These are phyloP conservation scores for Phytophthora crassamura DNA, from an alignment of 352 stramenopile species.

Conservation along the genomic window DNA sequence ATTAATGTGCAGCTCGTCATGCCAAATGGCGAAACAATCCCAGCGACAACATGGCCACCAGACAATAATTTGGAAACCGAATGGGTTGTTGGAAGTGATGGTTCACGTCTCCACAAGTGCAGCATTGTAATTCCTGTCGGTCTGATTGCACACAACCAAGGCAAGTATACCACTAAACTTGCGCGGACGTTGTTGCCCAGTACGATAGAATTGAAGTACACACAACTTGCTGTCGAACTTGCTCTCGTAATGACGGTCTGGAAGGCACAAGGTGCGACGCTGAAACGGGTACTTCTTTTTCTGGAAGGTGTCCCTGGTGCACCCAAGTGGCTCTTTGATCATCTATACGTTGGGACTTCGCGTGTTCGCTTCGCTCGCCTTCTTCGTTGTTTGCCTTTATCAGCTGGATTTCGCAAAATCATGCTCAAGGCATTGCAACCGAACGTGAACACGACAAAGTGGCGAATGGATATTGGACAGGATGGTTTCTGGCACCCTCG, in stretches of 20 bases:
- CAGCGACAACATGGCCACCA: not conserved
- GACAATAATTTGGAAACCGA: not conserved
- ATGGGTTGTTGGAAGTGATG: too few species aligned
- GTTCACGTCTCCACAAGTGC: too few species aligned
- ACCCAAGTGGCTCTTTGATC: not conserved
- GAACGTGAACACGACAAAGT: not conserved
- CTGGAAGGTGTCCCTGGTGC: too few species aligned
- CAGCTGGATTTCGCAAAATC: not conserved
- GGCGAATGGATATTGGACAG: not conserved
- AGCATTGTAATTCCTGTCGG: constrained; percentile 3
- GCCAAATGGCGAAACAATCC: not conserved
- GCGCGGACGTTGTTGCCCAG: not conserved
- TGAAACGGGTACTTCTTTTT: too few species aligned
- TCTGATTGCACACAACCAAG: not conserved
- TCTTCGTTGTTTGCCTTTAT: not conserved
- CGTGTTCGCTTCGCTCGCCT: not conserved
- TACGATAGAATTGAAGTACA: not conserved
- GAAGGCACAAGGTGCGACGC: too few species aligned
- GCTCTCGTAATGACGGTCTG: too few species aligned
- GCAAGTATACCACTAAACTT: not conserved
- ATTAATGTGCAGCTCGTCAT: not conserved
- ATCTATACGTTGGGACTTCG: not conserved
- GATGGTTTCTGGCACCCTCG: not conserved
- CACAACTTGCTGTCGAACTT: constrained; percentile 4
- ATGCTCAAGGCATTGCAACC: not conserved